Percentiles rank a stretch among this genome's conserved stretches.
phyloP scores from a whole-genome alignment of 495 filamentous ascomycete genomes.

The Aspergillus bridgeri region DNA sequence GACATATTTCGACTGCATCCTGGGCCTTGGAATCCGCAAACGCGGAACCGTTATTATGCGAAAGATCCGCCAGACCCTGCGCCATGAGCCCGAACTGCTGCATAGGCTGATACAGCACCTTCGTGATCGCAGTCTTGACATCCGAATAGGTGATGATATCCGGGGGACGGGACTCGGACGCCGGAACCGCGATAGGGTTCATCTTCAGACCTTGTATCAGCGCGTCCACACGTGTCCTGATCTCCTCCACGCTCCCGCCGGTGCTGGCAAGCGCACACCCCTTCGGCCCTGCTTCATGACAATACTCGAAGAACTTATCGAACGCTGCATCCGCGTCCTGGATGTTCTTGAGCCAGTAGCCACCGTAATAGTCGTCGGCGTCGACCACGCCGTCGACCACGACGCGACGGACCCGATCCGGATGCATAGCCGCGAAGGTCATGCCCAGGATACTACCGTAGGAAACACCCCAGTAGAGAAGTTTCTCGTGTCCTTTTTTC shows the following conservation, averaged over 20 bases:
- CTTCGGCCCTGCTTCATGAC: conserved; percentile 15
- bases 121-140: neutral
- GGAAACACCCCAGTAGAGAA: conserved; percentile 62
- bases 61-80: neutral
- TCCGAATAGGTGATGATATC: conserved; percentile 5
- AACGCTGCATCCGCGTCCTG: conserved; percentile 49
- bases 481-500: conserved; percentile 38
- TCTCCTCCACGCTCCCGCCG: neutral
- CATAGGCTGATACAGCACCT: neutral
- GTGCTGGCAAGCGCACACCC: neutral
- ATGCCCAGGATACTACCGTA: conserved; percentile 65
- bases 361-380: conserved; percentile 40
- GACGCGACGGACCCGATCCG: conserved; percentile 46
- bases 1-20: neutral
- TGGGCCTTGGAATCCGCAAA: neutral
- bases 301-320: conserved; percentile 44
- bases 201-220: neutral
- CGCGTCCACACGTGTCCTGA: neutral
- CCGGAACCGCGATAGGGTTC: neutral
- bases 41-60: neutral
- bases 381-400: conserved; percentile 56
- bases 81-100: neutral
- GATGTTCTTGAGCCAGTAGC: conserved; percentile 40
- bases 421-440: conserved; percentile 52
- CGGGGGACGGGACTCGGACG: neutral